These are phyloP conservation scores for Tuber calosporum DNA, from an alignment of 495 filamentous ascomycete genomes.

Conservation along the genomic window DNA sequence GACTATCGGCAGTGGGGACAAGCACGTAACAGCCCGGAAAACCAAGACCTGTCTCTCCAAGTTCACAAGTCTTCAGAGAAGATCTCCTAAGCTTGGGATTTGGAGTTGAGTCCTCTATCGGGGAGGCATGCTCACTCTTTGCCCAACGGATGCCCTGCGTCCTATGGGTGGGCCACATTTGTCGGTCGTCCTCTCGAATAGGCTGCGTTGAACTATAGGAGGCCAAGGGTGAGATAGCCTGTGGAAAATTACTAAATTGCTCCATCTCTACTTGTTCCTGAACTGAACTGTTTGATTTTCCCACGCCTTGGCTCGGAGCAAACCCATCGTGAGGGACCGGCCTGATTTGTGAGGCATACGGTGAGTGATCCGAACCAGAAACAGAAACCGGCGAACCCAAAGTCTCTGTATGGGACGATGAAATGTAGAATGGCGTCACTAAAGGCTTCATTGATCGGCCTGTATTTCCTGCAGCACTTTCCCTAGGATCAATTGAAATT, in stretches of 20 bases:
- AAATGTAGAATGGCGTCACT: slow-evolving; percentile 21
- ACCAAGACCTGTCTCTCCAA: slow-evolving; percentile 31
- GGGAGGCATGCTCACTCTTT: slow-evolving; percentile 25
- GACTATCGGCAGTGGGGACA: slow-evolving; percentile 28
- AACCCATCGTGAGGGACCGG: slow-evolving; percentile 1
- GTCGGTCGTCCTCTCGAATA: slow-evolving; percentile 21
- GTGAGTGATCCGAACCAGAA: slow-evolving; percentile 12
- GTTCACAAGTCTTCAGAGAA: slow-evolving; percentile 33
- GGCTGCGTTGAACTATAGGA: slow-evolving; percentile 12
- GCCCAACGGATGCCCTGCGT: slow-evolving; percentile 19
- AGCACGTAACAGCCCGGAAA: slow-evolving; percentile 38
- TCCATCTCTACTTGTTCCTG: slow-evolving; percentile 18
- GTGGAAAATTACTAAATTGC: slow-evolving; percentile 12
- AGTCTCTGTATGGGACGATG: slow-evolving; percentile 18
- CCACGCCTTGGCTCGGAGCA: background rate
- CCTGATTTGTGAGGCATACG: slow-evolving; percentile 19
- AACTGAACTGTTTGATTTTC: slow-evolving; percentile 16
- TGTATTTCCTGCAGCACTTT: slow-evolving; percentile 7
- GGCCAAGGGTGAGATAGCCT: slow-evolving; percentile 7
- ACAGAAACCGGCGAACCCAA: slow-evolving; percentile 15
- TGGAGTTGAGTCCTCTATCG: slow-evolving; percentile 19
- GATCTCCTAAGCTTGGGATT: slow-evolving; percentile 21
- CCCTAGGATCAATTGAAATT: slow-evolving; percentile 7
- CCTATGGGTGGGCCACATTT: slow-evolving; percentile 14
- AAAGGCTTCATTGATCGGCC: slow-evolving; percentile 26